phyloP scores from a whole-genome alignment of 352 stramenopile species.

The Phytophthora brassicae region DNA sequence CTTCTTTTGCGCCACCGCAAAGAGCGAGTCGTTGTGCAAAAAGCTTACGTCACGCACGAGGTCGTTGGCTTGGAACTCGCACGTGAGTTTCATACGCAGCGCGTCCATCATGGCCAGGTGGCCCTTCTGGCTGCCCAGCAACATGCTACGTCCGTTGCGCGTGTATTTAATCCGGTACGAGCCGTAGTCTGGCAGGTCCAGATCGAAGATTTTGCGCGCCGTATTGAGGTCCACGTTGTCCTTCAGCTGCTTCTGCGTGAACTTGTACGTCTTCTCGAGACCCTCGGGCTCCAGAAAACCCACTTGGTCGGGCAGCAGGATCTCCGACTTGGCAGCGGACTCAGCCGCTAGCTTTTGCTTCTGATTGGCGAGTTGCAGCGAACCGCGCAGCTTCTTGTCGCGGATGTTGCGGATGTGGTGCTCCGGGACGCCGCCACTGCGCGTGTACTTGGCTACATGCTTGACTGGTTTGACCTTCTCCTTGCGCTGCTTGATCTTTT shows the following conservation, averaged over 20 bases:
- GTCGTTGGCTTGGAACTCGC: slow-evolving; percentile 94
- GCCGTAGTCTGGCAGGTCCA: slow-evolving; percentile 91
- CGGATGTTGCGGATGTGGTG: slow-evolving; percentile 71
- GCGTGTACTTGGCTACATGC: slow-evolving; percentile 79
- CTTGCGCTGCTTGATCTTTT: slow-evolving; percentile 9
- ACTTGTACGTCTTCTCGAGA: slow-evolving; percentile 96
- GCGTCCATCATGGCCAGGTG: slow-evolving; percentile 96
- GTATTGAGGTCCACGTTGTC: slow-evolving; percentile 94
- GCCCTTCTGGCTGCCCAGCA: slow-evolving; percentile 93
- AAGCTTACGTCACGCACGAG: slow-evolving; percentile 95
- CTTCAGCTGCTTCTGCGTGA: slow-evolving; percentile 90
- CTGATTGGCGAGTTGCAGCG: slow-evolving; percentile 64
- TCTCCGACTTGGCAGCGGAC: slow-evolving; percentile 89
- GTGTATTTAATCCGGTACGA: slow-evolving; percentile 95
- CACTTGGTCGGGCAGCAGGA: slow-evolving; percentile 85
- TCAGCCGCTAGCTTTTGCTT: slow-evolving; percentile 86
- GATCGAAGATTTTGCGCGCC: slow-evolving; percentile 93
- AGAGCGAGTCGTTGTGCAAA: slow-evolving; percentile 97
- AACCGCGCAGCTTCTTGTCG: slow-evolving; percentile 89
- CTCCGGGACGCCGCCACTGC: slow-evolving; percentile 53
- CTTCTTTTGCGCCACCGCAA: slow-evolving; percentile 97
- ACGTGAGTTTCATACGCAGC: slow-evolving; percentile 89
- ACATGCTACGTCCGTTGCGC: slow-evolving; percentile 93
- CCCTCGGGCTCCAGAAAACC: slow-evolving; percentile 94
- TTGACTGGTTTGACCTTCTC: slow-evolving; percentile 35